phyloP scores from a whole-genome alignment of 176 grass and related monocot genomes.

The Aegilops tauschii region DNA sequence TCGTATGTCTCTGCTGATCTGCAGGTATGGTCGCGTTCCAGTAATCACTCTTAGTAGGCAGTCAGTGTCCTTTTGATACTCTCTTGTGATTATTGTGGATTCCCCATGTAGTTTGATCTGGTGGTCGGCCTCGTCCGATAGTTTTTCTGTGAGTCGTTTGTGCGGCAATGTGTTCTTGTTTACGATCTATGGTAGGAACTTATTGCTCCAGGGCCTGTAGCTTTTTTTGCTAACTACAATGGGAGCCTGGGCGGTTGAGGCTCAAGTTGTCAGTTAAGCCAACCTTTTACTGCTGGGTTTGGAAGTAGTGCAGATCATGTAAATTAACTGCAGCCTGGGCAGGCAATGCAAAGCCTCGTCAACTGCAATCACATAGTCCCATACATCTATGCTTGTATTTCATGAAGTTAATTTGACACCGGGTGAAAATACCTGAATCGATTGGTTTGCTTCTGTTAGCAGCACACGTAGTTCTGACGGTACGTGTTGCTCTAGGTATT shows the following conservation, averaged over 20 bases:
- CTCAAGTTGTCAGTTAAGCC: background rate
- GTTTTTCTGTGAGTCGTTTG: background rate
- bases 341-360: background rate
- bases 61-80: too few relatives aligned
- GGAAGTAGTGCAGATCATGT: background rate
- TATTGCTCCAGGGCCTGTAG: background rate
- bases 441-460: too few relatives aligned
- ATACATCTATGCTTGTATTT: background rate
- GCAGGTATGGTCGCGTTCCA: too few relatives aligned
- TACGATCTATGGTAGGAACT: background rate
- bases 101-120: background rate
- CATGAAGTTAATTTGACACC: background rate
- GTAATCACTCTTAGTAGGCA: too few relatives aligned
- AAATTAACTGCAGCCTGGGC: background rate
- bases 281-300: background rate
- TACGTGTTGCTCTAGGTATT: too few relatives aligned
- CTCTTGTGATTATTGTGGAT: too few relatives aligned
- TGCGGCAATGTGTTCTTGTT: background rate
- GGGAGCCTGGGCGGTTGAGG: background rate
- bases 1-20: too few relatives aligned
- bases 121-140: background rate
- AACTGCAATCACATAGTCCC: background rate
- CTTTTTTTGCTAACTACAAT: background rate
- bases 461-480: too few relatives aligned
- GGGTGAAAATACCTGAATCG: background rate